These are phyloP conservation scores for Diplodia sapinea DNA, from an alignment of 2,329 filamentous ascomycete genomes.

Conservation along the genomic window DNA sequence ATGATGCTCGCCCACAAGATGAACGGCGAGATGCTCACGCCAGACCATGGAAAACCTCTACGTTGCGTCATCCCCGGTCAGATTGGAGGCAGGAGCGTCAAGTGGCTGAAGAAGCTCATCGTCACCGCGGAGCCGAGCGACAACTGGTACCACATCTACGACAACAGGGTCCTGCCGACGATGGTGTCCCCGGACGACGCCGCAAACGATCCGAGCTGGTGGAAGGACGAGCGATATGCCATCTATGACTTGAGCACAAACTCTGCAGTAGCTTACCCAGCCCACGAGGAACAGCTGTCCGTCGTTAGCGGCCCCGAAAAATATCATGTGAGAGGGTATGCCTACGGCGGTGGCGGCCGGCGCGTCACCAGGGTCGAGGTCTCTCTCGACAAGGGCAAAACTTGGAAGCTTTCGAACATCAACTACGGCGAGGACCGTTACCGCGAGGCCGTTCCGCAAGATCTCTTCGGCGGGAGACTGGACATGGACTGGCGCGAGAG, in stretches of 20 bases:
- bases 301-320: constrained; percentile 55
- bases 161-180: constrained; percentile 88
- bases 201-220: constrained; percentile 74
- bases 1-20: constrained; percentile 89
- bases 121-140: constrained; percentile 80
- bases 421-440: constrained; percentile 87
- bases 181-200: constrained; percentile 83
- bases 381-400: constrained; percentile 80
- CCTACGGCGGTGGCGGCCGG: constrained; percentile 86
- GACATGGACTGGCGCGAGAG: constrained; percentile 84
- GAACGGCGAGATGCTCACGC: constrained; percentile 81
- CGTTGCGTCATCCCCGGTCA: constrained; percentile 86
- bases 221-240: constrained; percentile 88
- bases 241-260: constrained; percentile 93
- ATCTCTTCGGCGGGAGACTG: constrained; percentile 75
- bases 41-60: constrained; percentile 86
- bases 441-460: constrained; percentile 66
- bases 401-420: constrained; percentile 78
- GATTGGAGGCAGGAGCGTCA: constrained; percentile 90
- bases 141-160: constrained; percentile 95
- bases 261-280: constrained; percentile 78
- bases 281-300: constrained; percentile 72
- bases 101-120: constrained; percentile 85
- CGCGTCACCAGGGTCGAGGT: constrained; percentile 82
- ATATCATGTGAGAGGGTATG: constrained; percentile 79